Percentiles rank a stretch among this genome's conserved stretches.
phyloP scores from a whole-genome alignment of 768 basidiomycete species.

The Rhizopogon vulgaris region DNA sequence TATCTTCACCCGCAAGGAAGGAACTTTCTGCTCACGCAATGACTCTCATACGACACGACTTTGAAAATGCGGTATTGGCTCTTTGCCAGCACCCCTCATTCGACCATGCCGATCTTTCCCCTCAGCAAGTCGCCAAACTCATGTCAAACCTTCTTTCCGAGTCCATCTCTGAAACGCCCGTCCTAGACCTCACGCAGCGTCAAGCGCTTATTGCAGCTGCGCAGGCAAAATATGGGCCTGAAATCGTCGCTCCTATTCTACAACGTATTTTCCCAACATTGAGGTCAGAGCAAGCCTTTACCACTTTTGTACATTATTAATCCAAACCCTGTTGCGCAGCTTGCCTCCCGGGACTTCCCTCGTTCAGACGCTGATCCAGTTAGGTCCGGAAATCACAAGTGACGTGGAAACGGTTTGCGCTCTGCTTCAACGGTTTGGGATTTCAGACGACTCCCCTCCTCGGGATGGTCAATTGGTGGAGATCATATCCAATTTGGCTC shows the following conservation, averaged over 20 bases:
- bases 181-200: conserved; percentile 67
- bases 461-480: conserved; percentile 67
- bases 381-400: conserved; percentile 74
- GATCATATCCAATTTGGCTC: conserved; percentile 59
- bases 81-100: conserved; percentile 77
- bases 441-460: conserved; percentile 67
- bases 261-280: conserved; percentile 69
- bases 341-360: conserved; percentile 61
- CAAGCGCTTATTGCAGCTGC: conserved; percentile 70
- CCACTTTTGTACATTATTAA: conserved; percentile 11
- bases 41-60: conserved; percentile 66
- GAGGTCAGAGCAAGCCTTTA: conserved; percentile 41
- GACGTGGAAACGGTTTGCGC: conserved; percentile 68
- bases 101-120: conserved; percentile 73
- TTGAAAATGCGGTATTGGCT: conserved; percentile 71
- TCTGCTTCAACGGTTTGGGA: conserved; percentile 67
- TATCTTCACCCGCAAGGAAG: conserved; percentile 53
- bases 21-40: conserved; percentile 57
- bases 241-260: conserved; percentile 67
- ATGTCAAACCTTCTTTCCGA: conserved; percentile 77
- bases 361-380: conserved; percentile 68
- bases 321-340: conserved; percentile 31
- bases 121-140: conserved; percentile 70
- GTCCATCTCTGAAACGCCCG: conserved; percentile 58
- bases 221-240: conserved; percentile 76